Percentiles rank a stretch among this genome's conserved stretches.
phyloP scores from a whole-genome alignment of 169 alveolate genomes.

The Eimeria zaria region DNA sequence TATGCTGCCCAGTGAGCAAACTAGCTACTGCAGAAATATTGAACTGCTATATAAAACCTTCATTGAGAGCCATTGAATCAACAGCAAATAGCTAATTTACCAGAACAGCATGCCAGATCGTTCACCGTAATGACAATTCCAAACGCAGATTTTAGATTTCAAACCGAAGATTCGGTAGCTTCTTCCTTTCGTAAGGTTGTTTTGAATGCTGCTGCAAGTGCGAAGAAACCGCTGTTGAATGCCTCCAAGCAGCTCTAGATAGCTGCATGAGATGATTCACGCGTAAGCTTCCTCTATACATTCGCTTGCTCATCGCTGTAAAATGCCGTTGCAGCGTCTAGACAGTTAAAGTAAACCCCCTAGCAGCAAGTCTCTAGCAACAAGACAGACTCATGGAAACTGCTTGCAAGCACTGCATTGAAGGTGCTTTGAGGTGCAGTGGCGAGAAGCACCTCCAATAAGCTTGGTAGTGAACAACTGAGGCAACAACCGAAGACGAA shows the following conservation, averaged over 20 bases:
- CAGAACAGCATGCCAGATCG: not conserved
- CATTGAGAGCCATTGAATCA: not conserved
- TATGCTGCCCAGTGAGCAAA: not conserved
- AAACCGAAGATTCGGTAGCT: too few species aligned
- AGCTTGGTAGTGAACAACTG: not conserved
- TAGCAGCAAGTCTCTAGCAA: not conserved
- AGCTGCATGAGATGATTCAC: not conserved
- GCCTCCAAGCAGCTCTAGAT: not conserved
- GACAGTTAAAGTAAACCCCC: not conserved
- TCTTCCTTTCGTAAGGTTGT: too few species aligned
- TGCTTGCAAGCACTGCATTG: not conserved
- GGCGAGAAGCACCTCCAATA: not conserved
- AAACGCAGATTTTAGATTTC: not conserved
- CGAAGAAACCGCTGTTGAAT: not conserved
- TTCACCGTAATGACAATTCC: not conserved
- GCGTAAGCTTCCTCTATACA: not conserved
- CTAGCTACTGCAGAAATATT: not conserved
- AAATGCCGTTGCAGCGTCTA: not conserved
- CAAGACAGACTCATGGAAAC: not conserved
- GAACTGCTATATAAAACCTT: not conserved
- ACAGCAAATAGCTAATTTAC: not conserved
- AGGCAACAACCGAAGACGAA: not conserved
- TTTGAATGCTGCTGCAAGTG: not conserved
- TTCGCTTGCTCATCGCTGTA: not conserved
- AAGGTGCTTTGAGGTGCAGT: not conserved